Evolutionary conservation across 2,329 filamentous ascomycete genomes (phyloP).

Genomic region (Talaromyces albobiverticillius): DNA sequence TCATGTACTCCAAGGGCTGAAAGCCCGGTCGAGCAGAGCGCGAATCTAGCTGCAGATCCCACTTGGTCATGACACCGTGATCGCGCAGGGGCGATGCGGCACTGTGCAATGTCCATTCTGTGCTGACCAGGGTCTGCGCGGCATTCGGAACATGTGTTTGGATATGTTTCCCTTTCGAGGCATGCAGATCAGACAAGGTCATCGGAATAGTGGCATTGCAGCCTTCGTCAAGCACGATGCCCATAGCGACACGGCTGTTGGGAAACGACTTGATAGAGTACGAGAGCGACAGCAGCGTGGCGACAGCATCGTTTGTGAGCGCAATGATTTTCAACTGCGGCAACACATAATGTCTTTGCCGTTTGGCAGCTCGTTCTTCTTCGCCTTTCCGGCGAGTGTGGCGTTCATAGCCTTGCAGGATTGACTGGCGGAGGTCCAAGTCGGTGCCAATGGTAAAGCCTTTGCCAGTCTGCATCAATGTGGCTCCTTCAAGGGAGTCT

Average conservation of each 20-base stretch:
- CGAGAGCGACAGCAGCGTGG: conserved; percentile 14
- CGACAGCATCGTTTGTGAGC: conserved; percentile 15
- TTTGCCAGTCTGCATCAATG: conserved; percentile 15
- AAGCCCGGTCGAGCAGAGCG: conserved; percentile 11
- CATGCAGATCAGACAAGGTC: conserved; percentile 14
- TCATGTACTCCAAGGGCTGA: conserved; percentile 15
- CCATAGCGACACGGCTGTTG: conserved; percentile 17
- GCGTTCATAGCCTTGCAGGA: conserved; percentile 14
- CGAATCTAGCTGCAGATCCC: conserved; percentile 13
- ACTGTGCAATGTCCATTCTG: conserved; percentile 14
- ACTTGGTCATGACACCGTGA: conserved; percentile 13
- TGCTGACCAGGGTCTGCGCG: conserved; percentile 14
- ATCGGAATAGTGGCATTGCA: conserved; percentile 16
- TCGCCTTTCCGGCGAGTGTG: conserved; percentile 9
- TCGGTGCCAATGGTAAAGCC: conserved; percentile 15
- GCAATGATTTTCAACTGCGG: conserved; percentile 14
- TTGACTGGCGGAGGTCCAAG: conserved; percentile 14
- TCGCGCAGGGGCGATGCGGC: conserved; percentile 10
- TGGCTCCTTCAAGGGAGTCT: conserved; percentile 15
- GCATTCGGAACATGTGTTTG: conserved; percentile 6
- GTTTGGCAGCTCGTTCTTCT: conserved; percentile 6
- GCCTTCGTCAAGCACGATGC: conserved; percentile 14
- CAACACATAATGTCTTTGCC: conserved; percentile 10
- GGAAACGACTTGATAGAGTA: conserved; percentile 17
- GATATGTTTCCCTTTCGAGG: conserved; percentile 9